These are phyloP conservation scores for Chaetomidium leptoderma DNA, from an alignment of 495 filamentous ascomycete genomes.

Conservation along the genomic window DNA sequence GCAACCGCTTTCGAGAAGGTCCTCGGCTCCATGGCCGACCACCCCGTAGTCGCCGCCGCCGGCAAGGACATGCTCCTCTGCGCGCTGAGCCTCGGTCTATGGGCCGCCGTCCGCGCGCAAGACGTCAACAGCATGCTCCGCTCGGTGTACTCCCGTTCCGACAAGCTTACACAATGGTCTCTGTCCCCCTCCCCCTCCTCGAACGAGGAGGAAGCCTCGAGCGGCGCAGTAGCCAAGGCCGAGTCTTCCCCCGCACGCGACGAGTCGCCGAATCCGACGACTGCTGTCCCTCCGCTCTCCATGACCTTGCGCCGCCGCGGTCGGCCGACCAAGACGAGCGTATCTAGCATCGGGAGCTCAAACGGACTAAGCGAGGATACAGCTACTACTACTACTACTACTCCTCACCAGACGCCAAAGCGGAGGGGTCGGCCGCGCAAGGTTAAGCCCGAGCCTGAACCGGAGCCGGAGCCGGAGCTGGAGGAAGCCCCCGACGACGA, in stretches of 20 bases:
- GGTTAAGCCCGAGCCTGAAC: not conserved
- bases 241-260: not conserved
- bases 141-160: slow-evolving; percentile 22
- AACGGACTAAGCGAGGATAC: not conserved
- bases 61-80: slow-evolving; percentile 52
- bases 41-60: slow-evolving; percentile 47
- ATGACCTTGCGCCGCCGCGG: slow-evolving; percentile 25
- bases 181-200: not conserved
- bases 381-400: not conserved
- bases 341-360: slow-evolving; percentile 24
- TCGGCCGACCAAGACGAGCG: slow-evolving; percentile 15
- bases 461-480: slow-evolving; percentile 9
- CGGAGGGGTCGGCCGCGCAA: slow-evolving; percentile 14
- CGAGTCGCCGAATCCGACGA: not conserved
- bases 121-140: slow-evolving; percentile 41
- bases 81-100: slow-evolving; percentile 47
- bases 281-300: not conserved
- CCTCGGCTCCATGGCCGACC: slow-evolving; percentile 39
- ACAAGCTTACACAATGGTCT: too few species aligned
- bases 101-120: slow-evolving; percentile 49
- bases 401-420: slow-evolving; percentile 2
- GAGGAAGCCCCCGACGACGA: slow-evolving; percentile 23
- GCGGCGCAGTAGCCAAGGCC: not conserved
- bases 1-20: slow-evolving; percentile 42
- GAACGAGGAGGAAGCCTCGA: not conserved